phyloP scores from a whole-genome alignment of 164 flowering plant genomes.

The Malania oleifera region DNA sequence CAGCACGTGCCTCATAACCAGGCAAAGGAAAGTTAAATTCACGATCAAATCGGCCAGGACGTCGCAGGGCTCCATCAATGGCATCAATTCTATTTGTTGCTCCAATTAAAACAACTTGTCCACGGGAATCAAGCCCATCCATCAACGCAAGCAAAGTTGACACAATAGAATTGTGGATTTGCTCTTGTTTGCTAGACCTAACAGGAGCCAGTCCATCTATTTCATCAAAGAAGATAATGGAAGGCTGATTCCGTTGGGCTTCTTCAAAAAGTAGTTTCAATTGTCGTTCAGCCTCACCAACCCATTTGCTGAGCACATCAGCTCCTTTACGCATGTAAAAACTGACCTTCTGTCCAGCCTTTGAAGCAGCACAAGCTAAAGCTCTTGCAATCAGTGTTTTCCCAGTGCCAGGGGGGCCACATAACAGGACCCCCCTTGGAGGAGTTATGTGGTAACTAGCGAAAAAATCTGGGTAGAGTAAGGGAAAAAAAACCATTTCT shows the following conservation, averaged over 20 bases:
- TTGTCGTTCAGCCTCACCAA: slow-evolving; percentile 99
- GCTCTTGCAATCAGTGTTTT: slow-evolving; percentile 98
- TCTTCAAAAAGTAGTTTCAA: slow-evolving; percentile 95
- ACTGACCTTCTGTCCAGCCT: slow-evolving; percentile 98
- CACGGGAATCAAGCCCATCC: slow-evolving; percentile 99
- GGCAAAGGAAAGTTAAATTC: slow-evolving; percentile 97
- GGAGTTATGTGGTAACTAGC: slow-evolving; percentile 93
- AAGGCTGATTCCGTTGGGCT: slow-evolving; percentile 97
- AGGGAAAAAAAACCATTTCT: slow-evolving; percentile 99
- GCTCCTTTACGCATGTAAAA: slow-evolving; percentile 99
- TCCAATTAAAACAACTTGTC: slow-evolving; percentile 98
- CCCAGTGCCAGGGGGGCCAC: slow-evolving; percentile 99
- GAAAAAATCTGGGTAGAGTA: slow-evolving; percentile 95
- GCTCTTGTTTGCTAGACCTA: slow-evolving; percentile 98
- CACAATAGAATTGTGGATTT: slow-evolving; percentile 97
- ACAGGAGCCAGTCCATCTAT: slow-evolving; percentile 99
- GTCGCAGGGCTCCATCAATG: slow-evolving; percentile 97
- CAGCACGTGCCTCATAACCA: slow-evolving; percentile 96
- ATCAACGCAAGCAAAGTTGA: slow-evolving; percentile 96
- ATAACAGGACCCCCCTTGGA: slow-evolving; percentile 94
- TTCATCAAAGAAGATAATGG: slow-evolving; percentile 98
- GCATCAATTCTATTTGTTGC: slow-evolving; percentile 99
- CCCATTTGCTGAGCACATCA: slow-evolving; percentile 99
- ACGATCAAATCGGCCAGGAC: slow-evolving; percentile 99
- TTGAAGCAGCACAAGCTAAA: slow-evolving; percentile 98